phyloP scores from a whole-genome alignment of 805 yeast genomes.

The Pichia deserticola region DNA sequence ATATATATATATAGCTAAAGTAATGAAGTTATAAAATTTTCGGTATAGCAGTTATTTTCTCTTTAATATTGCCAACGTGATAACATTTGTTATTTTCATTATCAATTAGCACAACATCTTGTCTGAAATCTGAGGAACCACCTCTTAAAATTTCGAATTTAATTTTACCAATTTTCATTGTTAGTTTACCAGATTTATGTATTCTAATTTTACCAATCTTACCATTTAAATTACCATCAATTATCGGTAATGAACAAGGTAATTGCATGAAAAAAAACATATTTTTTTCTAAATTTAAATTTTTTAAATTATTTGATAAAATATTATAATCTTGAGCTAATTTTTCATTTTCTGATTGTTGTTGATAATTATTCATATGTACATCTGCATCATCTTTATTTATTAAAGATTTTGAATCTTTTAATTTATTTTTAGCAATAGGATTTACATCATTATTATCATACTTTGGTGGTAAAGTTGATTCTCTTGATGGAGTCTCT shows the following conservation, averaged over 20 bases:
- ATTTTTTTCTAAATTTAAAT: constrained; percentile 9
- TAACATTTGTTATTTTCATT: constrained; percentile 35
- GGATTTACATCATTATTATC: too few relatives aligned
- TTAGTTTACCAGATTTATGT: constrained; percentile 77
- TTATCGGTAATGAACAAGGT: constrained; percentile 24
- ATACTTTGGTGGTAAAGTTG: constrained; percentile 3
- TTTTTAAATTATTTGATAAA: constrained; percentile 10
- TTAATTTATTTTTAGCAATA: too few relatives aligned
- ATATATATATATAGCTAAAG: neutral
- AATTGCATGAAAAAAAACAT: constrained; percentile 25
- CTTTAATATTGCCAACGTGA: constrained; percentile 47
- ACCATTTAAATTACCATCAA: constrained; percentile 35
- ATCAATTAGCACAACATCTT: constrained; percentile 51
- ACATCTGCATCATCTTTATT: constrained; percentile 9
- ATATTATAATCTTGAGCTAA: constrained; percentile 32
- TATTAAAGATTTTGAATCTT: neutral
- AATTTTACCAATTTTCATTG: constrained; percentile 66
- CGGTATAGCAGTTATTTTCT: constrained; percentile 56
- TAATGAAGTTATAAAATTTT: constrained; percentile 10
- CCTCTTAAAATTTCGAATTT: constrained; percentile 68
- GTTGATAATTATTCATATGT: constrained; percentile 25
- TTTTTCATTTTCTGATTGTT: constrained; percentile 29
- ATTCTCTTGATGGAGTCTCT: constrained; percentile 19
- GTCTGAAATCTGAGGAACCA: constrained; percentile 58
- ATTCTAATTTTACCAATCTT: constrained; percentile 64